Evolutionary conservation across 371 early-diverging fungal genomes (phyloP), one percentile per base, ranked within the genome.

Genomic region (Mortierella sp.): DNA sequence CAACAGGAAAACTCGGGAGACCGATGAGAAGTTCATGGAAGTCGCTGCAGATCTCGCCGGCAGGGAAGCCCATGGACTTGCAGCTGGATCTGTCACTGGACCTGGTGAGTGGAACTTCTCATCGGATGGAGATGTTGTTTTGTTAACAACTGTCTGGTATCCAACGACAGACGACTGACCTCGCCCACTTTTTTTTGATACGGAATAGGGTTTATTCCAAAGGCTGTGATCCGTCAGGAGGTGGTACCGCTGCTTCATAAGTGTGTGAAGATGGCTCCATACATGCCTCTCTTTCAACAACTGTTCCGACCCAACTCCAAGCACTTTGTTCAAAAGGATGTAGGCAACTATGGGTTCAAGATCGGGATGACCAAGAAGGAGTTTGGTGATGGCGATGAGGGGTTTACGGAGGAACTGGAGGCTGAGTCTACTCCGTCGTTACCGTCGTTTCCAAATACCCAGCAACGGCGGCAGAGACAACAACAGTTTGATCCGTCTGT

Each of bases 321-420:
- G 70, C 14, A 29, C 6, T 84, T 75, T 76, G 71, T 80, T 26
- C 64, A 66, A 24, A 71, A 29, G 24, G 66, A 40, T 19, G 80
- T 55, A 24, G 84, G 74, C 34, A 50, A 63, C 24, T 84, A 72
- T 47, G 82, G 77, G 19, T 66, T 37, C 45, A 69, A 66, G 39
- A 39, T 43, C 40, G 70, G 76, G 16, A 40, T 69, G 11, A 14
- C n/a, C n/a, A 68, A 66, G 39, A 76, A 70, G 48, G 80, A 80
- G 77, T 80, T 80, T 73, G 80, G 80, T 14, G 77, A 80, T 50
- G 80, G 80, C 24, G 80, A 80, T 34, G 80, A 80, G 24, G 80
- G 80, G 39, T 80, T 73, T 44, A 34, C 52, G 40, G 80, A 80
- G 19, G 80, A 80, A 16, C 13, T 71, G 3, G 50, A 48, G 3